phyloP scores from a whole-genome alignment of 345 rosid species.

The Acer saccharum region DNA sequence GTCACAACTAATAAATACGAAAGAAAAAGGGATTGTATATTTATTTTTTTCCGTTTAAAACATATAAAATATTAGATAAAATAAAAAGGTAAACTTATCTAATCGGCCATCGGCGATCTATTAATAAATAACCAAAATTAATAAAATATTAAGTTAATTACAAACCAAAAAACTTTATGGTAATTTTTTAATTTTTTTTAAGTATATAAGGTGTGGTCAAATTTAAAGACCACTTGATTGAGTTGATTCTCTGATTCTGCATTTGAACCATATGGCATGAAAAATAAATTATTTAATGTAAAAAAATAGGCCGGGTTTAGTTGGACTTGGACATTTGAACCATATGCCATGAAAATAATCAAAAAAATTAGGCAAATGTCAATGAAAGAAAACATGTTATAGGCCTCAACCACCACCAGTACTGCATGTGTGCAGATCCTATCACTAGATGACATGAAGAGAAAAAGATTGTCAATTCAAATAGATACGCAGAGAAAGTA shows the following conservation, averaged over 20 bases:
- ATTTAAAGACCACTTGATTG: neutral
- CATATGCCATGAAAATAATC: neutral
- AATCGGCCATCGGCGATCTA: too few relatives aligned
- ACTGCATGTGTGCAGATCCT: neutral
- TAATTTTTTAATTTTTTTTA: too few relatives aligned
- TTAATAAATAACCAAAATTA: too few relatives aligned
- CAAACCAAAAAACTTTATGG: too few relatives aligned
- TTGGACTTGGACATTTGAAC: neutral
- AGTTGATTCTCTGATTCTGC: neutral
- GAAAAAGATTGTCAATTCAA: constrained; percentile 7
- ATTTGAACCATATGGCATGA: neutral
- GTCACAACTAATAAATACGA: too few relatives aligned
- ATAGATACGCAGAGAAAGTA: neutral
- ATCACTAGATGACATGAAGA: neutral
- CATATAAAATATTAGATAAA: too few relatives aligned
- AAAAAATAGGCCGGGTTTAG: neutral
- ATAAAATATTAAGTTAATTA: neutral
- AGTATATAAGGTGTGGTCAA: neutral
- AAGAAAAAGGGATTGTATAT: too few relatives aligned
- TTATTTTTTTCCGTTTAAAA: too few relatives aligned
- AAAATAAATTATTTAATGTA: too few relatives aligned
- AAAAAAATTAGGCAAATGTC: neutral
- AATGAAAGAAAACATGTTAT: neutral
- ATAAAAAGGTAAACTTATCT: too few relatives aligned
- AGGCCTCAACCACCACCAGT: neutral